phyloP scores from a whole-genome alignment of 495 filamentous ascomycete species.

The Melanomma pulvis-pyrius region DNA sequence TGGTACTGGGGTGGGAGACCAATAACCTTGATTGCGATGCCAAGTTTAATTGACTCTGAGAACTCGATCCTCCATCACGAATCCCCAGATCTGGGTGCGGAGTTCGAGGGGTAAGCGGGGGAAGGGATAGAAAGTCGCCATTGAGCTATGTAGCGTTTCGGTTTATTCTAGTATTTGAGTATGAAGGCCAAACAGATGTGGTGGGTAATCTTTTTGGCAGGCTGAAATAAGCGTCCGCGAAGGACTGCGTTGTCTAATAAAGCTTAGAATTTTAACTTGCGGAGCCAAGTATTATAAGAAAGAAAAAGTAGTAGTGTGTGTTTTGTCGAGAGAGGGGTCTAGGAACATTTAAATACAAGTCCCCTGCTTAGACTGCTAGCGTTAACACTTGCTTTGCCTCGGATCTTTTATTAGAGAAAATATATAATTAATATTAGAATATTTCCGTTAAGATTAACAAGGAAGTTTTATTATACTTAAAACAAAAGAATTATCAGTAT shows the following conservation, averaged over 20 bases:
- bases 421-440: no score
- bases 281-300: not conserved
- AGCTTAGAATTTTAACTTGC: not conserved
- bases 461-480: no score
- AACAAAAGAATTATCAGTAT: no score
- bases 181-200: not conserved
- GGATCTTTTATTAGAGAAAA: no score
- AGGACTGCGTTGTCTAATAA: not conserved
- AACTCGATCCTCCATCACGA: constrained; percentile 5
- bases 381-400: no score
- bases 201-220: not conserved
- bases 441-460: no score
- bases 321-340: not conserved
- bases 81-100: constrained; percentile 2
- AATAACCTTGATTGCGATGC: not conserved
- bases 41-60: not conserved
- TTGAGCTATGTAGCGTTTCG: not conserved
- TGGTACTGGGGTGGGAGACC: constrained; percentile 3
- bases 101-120: not conserved
- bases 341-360: not conserved
- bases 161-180: not conserved
- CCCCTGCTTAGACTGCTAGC: no score
- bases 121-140: not conserved
- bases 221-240: not conserved
- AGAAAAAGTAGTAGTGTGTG: not conserved